Evolutionary conservation across 208 protist species (phyloP).

Genomic region (Acanthamoeba sp.): DNA sequence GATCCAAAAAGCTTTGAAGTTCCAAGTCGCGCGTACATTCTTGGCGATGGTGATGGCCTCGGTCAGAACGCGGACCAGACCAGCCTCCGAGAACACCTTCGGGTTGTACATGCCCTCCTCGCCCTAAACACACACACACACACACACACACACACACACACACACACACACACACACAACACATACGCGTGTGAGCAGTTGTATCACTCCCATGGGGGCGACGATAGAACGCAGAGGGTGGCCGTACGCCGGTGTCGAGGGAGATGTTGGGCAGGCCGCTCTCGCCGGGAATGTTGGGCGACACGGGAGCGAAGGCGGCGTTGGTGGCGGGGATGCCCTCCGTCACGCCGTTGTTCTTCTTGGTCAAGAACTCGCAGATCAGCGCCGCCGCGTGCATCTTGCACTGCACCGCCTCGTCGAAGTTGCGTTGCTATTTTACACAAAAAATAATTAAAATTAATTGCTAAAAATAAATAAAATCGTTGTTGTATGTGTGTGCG

Average conservation of each 20-base stretch:
- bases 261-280: constrained; percentile 69
- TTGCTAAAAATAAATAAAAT: no score
- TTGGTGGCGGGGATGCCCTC: constrained; percentile 58
- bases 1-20: background rate
- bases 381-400: constrained; percentile 82
- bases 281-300: constrained; percentile 74
- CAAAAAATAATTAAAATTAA: no score
- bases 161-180: background rate
- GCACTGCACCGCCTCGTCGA: constrained; percentile 80
- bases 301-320: constrained; percentile 72
- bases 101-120: constrained; percentile 72
- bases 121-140: background rate
- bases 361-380: constrained; percentile 78
- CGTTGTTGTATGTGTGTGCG: background rate
- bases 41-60: constrained; percentile 79
- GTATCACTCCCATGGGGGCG: no score
- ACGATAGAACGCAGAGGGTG: background rate
- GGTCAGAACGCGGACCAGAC: constrained; percentile 73
- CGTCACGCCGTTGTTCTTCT: background rate
- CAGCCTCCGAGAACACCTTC: constrained; percentile 78
- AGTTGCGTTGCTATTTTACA: constrained; percentile 75
- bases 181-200: no score
- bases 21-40: constrained; percentile 9
- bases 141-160: background rate
- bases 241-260: constrained; percentile 8